Percentiles rank a stretch among this genome's conserved stretches.
Conservation (phyloP, 1,139 yeast genomes). For the Geotrichum citri-aurantii region DNA sequence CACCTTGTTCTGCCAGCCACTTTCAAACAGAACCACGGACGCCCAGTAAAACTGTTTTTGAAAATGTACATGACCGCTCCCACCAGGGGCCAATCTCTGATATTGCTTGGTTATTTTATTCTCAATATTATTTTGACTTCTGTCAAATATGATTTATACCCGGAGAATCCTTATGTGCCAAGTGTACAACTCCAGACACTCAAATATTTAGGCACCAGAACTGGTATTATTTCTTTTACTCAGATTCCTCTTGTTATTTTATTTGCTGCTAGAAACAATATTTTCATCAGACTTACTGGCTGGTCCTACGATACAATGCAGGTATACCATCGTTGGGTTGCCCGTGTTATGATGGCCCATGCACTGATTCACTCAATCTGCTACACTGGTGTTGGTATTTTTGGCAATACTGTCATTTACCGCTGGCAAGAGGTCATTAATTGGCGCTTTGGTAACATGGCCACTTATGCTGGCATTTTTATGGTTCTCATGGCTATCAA, state of each 20-base stretch:
- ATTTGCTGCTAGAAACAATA: conserved; percentile 60
- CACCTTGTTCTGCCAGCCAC: conserved; percentile 34
- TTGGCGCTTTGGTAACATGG: conserved; percentile 44
- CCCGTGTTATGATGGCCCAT: conserved; percentile 49
- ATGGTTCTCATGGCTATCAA: conserved; percentile 27
- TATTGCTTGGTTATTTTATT: conserved; percentile 28
- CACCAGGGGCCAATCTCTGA: conserved; percentile 32
- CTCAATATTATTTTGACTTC: conserved; percentile 28
- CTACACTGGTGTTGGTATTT: conserved; percentile 33
- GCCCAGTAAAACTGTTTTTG: conserved; percentile 26
- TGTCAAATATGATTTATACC: conserved; percentile 21
- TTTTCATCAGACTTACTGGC: conserved; percentile 52
- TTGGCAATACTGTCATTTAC: conserved; percentile 35
- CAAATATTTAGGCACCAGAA: conserved; percentile 49
- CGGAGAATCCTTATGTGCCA: conserved; percentile 24
- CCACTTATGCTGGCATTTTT: conserved; percentile 37
- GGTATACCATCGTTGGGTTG: conserved; percentile 58
- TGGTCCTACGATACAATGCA: conserved; percentile 62
- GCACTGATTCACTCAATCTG: conserved; percentile 37
- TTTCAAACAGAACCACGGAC: conserved; percentile 29
- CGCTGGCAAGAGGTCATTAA: conserved; percentile 41
- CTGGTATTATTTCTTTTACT: conserved; percentile 55
- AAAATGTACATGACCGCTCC: conserved; percentile 29
- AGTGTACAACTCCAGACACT: conserved; percentile 28
- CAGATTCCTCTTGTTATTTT: conserved; percentile 50